Evolutionary conservation across 352 stramenopile species (phyloP).

Genomic region (Aphanomyces invadans): DNA sequence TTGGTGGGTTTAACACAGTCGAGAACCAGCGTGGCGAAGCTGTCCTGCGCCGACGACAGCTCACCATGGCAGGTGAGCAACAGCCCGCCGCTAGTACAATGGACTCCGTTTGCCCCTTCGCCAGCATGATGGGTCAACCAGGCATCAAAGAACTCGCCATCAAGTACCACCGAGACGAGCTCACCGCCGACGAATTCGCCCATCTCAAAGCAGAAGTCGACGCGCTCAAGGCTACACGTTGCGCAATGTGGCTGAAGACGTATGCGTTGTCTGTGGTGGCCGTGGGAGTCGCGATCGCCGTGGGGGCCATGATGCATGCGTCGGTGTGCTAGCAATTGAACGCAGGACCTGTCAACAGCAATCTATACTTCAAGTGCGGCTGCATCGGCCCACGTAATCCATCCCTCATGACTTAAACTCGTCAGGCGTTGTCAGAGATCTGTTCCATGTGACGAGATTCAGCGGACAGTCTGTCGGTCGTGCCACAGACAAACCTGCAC

Average conservation of each 20-base stretch:
- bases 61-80: slow-evolving; percentile 46
- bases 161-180: slow-evolving; percentile 23
- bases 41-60: slow-evolving; percentile 29
- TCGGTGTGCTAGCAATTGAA: background rate
- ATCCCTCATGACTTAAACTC: too few relatives aligned
- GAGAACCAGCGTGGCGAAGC: slow-evolving; percentile 39
- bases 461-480: too few relatives aligned
- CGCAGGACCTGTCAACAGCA: background rate
- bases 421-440: too few relatives aligned
- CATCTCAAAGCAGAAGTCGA: slow-evolving; percentile 20
- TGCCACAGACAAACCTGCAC: too few relatives aligned
- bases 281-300: background rate
- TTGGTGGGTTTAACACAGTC: slow-evolving; percentile 32
- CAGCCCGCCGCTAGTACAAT: slow-evolving; percentile 3
- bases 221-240: background rate
- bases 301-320: background rate
- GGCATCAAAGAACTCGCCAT: slow-evolving; percentile 23
- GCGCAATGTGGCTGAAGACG: background rate
- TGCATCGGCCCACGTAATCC: too few relatives aligned
- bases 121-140: slow-evolving; percentile 22
- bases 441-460: too few relatives aligned
- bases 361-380: too few relatives aligned
- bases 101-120: slow-evolving; percentile 22
- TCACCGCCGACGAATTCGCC: slow-evolving; percentile 20
- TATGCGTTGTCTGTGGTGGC: slow-evolving; percentile 8